phyloP scores from a whole-genome alignment of 257 asterid species.

The Solanum microdontum region DNA sequence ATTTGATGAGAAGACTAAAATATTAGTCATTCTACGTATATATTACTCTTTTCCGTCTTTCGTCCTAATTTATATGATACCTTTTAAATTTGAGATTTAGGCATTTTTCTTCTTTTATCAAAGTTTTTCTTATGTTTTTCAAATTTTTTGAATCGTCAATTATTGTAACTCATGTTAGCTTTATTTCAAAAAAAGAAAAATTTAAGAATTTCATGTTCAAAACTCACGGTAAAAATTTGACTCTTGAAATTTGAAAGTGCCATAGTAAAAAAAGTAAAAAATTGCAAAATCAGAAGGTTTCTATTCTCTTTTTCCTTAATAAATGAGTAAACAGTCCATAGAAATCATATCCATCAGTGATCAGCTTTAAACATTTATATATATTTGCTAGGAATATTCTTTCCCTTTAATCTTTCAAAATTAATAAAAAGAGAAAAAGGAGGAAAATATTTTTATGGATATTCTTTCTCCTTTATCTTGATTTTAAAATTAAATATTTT shows the following conservation, averaged over 20 bases:
- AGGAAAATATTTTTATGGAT: neutral
- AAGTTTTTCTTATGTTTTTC: too few species aligned
- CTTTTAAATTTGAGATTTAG: too few species aligned
- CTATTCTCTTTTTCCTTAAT: neutral
- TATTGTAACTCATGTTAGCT: too few species aligned
- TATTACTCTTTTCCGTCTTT: rapidly evolving
- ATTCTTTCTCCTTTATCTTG: neutral
- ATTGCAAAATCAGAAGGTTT: neutral
- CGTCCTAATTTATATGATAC: too few species aligned
- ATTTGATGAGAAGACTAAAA: neutral
- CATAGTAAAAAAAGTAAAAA: too few species aligned
- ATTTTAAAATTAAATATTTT: neutral
- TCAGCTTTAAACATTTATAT: neutral
- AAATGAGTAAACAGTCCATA: neutral
- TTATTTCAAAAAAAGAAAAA: too few species aligned
- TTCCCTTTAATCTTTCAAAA: neutral
- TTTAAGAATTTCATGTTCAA: neutral
- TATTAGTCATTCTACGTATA: neutral
- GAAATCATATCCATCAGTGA: neutral
- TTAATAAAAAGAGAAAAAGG: neutral
- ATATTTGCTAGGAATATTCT: neutral
- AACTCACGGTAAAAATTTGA: neutral
- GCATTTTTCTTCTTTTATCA: too few species aligned
- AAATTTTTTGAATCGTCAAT: too few species aligned
- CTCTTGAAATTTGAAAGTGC: too few species aligned